Evolutionary conservation across 2,329 filamentous ascomycete species (phyloP).

Genomic region (Escovopsis sp.): DNA sequence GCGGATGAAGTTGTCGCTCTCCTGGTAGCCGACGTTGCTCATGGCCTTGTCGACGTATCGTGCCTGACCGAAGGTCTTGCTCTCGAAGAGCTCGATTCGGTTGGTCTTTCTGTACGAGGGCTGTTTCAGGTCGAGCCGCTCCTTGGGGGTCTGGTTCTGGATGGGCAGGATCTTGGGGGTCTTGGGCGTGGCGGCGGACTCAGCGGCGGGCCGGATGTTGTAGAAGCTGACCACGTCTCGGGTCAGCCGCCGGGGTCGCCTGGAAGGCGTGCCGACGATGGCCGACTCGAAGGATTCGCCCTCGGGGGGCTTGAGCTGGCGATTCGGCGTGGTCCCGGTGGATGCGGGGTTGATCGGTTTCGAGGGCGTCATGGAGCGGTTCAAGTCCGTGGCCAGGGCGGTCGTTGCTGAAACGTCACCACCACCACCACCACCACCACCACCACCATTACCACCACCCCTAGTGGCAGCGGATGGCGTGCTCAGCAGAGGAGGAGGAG

Average conservation of each 20-base stretch:
- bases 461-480: conserved; percentile 16
- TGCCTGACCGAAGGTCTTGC: conserved; percentile 69
- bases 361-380: conserved; percentile 31
- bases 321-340: conserved; percentile 28
- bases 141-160: conserved; percentile 65
- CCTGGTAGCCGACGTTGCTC: conserved; percentile 91
- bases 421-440: no score
- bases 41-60: conserved; percentile 93
- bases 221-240: conserved; percentile 40
- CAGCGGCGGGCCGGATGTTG: conserved; percentile 28
- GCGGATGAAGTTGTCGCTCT: conserved; percentile 76
- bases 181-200: conserved; percentile 32
- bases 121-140: conserved; percentile 62
- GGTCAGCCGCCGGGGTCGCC: conserved; percentile 28
- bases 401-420: no score
- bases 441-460: no score
- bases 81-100: conserved; percentile 67
- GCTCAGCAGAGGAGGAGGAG: conserved; percentile 8
- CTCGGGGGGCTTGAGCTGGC: conserved; percentile 16
- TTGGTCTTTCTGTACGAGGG: conserved; percentile 65
- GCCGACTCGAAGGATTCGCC: conserved; percentile 18
- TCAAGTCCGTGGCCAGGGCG: conserved; percentile 8
- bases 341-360: conserved; percentile 29
- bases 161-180: conserved; percentile 58
- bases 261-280: conserved; percentile 18